Base-by-base conservation (phyloP, 306 rosid species). In the Prinsepia uniflora region DNA sequence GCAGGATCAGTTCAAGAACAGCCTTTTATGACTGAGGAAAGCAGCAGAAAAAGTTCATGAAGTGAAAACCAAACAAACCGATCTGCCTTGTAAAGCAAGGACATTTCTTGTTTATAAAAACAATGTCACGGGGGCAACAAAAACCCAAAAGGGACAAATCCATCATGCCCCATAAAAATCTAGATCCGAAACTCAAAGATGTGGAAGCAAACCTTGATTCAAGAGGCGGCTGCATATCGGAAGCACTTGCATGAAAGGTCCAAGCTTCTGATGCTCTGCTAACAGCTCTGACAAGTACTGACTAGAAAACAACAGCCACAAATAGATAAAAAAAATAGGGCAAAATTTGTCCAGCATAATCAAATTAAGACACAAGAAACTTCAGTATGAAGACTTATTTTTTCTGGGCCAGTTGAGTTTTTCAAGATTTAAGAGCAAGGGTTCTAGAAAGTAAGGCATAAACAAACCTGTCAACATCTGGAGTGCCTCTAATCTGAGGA, bases 251-350 rank as follows among this genome's bases (percentile, higher is more conserved):
- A 85, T 45, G 83, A 92, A 92, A 63, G 98, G 98, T 59, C 91
- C 92, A 80, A 92, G 92, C 91, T 92, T 92, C 72, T 92, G 98
- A 71, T 89, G 91, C 71, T 92, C 98, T 60, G 96, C 92, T 45
- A 92, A 68, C 86, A 92, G 84, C 87, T 92, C 98, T 53, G 96
- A 70, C 79, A 92, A 79, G 87, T 92, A 90, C 89, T 85, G 98
- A 85, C 98, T 92, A 77, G 65, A 79, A 73, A 45, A 71, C 18
- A 44, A 30, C 20, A 74, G 64, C 46, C 73, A 75, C 17, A 11
- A 12, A 48, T 54, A 68, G 85, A 90, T 90, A 84, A 78, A 84
- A 78, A 84, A 69, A 8, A 30, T 60, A 41, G 24, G n/a, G 30
- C 50, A 71, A 66, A 76, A 44, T 65, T 76, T 75, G 40, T 44